Evolutionary conservation across 257 asterid species (phyloP).

Genomic region (Apocynum venetum): DNA sequence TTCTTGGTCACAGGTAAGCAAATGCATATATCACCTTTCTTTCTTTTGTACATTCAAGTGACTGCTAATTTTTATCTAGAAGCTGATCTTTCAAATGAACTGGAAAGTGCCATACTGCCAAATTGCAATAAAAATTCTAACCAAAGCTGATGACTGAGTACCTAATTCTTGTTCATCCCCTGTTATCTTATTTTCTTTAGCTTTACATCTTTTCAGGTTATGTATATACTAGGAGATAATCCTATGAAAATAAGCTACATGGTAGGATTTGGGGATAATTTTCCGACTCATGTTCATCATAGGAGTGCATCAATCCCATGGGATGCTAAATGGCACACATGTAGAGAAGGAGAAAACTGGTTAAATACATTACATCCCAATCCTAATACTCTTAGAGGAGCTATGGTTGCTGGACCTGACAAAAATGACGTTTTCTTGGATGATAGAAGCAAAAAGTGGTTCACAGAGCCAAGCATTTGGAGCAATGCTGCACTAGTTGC

Average conservation of each 20-base stretch:
- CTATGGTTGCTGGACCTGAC: conserved; percentile 63
- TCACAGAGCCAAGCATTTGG: conserved; percentile 49
- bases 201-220: conserved; percentile 27
- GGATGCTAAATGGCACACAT: conserved; percentile 29
- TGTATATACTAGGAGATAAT: conserved; percentile 58
- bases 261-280: conserved; percentile 45
- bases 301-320: conserved; percentile 60
- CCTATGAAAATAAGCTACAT: conserved; percentile 55
- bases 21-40: too few relatives aligned
- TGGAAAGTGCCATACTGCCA: too few relatives aligned
- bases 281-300: conserved; percentile 48
- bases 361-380: conserved; percentile 26
- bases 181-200: not conserved
- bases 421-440: conserved; percentile 34
- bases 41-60: too few relatives aligned
- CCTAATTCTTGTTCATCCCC: not conserved
- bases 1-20: conserved; percentile 44
- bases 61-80: too few relatives aligned
- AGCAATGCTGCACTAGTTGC: conserved; percentile 59
- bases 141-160: not conserved
- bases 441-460: conserved; percentile 33
- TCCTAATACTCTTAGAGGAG: conserved; percentile 44
- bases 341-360: conserved; percentile 41
- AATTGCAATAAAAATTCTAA: not conserved
- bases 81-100: too few relatives aligned